Evolutionary conservation across 768 basidiomycete genomes (phyloP).

Genomic region (Leucosporidium creatinivorum): DNA sequence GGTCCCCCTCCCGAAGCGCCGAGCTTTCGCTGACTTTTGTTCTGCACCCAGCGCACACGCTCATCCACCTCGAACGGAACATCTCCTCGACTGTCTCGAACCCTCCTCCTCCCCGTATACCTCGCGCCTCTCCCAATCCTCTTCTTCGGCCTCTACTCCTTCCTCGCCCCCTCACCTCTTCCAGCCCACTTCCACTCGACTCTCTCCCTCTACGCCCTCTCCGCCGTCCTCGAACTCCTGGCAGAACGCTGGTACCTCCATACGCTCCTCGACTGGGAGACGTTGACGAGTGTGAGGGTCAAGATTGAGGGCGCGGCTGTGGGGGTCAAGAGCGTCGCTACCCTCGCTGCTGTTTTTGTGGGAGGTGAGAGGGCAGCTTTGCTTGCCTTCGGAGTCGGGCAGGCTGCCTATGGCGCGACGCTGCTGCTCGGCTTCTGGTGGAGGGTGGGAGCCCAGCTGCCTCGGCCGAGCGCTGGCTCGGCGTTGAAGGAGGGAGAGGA

Average conservation of each 20-base stretch:
- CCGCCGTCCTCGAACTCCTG: slow-evolving; percentile 68
- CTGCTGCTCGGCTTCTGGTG: slow-evolving; percentile 54
- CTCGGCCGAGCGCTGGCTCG: background rate
- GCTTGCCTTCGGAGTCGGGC: slow-evolving; percentile 78
- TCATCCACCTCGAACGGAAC: background rate
- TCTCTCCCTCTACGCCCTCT: slow-evolving; percentile 61
- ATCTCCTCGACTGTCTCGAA: background rate
- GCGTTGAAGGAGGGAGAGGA: background rate
- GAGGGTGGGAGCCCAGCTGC: background rate
- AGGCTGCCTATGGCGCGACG: slow-evolving; percentile 61
- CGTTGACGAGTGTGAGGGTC: slow-evolving; percentile 64
- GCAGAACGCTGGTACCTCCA: slow-evolving; percentile 77
- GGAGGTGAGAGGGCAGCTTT: slow-evolving; percentile 51
- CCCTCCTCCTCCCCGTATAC: slow-evolving; percentile 4
- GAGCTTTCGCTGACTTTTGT: background rate
- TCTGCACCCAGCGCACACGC: background rate
- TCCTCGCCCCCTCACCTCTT: slow-evolving; percentile 30
- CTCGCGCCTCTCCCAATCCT: slow-evolving; percentile 8
- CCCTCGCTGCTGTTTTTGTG: slow-evolving; percentile 58
- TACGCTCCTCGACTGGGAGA: slow-evolving; percentile 54
- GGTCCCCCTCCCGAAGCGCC: background rate
- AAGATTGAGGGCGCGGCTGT: slow-evolving; percentile 80
- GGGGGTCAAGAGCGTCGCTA: slow-evolving; percentile 61
- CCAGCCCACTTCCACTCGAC: slow-evolving; percentile 54
- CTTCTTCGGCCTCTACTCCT: slow-evolving; percentile 51